phyloP scores from a whole-genome alignment of 768 basidiomycete genomes.

The Kwoniella europaea region DNA sequence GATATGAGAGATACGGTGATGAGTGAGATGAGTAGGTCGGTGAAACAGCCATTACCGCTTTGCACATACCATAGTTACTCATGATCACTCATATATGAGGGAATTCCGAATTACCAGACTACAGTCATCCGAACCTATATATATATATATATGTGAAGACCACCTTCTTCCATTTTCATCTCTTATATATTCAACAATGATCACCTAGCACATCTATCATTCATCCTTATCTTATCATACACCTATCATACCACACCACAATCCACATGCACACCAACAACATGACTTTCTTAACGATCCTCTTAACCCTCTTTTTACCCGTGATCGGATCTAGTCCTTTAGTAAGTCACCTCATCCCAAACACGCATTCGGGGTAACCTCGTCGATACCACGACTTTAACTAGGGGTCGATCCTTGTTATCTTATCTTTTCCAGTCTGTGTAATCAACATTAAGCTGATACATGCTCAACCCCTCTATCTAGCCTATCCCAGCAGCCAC shows the following conservation, averaged over 20 bases:
- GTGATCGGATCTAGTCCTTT: conserved; percentile 10
- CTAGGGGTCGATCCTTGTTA: not conserved
- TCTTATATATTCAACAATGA: not conserved
- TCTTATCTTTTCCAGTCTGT: not conserved
- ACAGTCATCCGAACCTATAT: not conserved
- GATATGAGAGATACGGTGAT: too few species aligned
- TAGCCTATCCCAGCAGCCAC: not conserved
- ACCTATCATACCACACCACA: not conserved
- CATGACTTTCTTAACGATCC: not conserved
- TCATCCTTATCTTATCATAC: not conserved
- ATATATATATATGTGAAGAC: not conserved
- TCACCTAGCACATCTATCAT: not conserved
- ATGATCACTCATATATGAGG: not conserved
- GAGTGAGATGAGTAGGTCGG: not conserved
- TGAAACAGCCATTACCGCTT: not conserved
- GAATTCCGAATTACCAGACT: not conserved
- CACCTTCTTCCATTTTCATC: not conserved
- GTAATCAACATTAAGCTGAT: too few species aligned
- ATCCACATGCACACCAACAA: not conserved
- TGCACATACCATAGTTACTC: not conserved
- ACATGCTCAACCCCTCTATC: too few species aligned
- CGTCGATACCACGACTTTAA: not conserved
- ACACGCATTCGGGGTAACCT: conserved; percentile 2
- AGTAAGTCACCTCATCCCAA: not conserved
- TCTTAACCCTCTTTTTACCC: conserved; percentile 5